Percentiles rank a stretch among this genome's conserved stretches.
phyloP scores from a whole-genome alignment of 179 eudicot genomes.

The Carnegiea gigantea region DNA sequence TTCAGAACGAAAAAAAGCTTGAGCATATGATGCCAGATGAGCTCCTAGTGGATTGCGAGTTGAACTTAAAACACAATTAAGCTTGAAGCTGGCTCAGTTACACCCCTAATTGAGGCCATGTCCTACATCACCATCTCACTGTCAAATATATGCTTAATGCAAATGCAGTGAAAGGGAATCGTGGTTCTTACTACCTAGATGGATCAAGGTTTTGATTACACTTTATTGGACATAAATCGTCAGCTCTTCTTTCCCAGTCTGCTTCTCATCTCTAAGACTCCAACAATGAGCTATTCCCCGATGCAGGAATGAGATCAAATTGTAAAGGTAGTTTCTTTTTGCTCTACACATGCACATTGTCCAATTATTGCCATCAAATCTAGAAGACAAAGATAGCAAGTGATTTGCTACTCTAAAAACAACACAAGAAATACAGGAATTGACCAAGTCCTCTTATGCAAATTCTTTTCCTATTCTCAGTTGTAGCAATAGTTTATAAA shows the following conservation, averaged over 20 bases:
- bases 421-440: background rate
- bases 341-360: background rate
- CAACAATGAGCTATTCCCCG: background rate
- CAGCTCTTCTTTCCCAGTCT: background rate
- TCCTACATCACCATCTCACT: background rate
- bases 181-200: background rate
- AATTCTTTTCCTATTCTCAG: background rate
- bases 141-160: background rate
- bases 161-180: background rate
- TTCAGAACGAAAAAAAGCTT: background rate
- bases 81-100: background rate
- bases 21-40: background rate
- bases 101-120: background rate
- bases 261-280: background rate
- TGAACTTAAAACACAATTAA: background rate
- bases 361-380: background rate
- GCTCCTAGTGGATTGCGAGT: background rate
- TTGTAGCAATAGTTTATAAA: background rate
- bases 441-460: background rate
- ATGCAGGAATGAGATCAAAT: background rate
- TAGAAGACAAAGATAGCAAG: too few species aligned
- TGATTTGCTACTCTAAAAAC: background rate
- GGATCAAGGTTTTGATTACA: background rate
- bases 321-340: background rate
- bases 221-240: background rate